These are phyloP conservation scores for Glycine soja DNA, from an alignment of 306 rosid genomes.

Conservation along the genomic window DNA sequence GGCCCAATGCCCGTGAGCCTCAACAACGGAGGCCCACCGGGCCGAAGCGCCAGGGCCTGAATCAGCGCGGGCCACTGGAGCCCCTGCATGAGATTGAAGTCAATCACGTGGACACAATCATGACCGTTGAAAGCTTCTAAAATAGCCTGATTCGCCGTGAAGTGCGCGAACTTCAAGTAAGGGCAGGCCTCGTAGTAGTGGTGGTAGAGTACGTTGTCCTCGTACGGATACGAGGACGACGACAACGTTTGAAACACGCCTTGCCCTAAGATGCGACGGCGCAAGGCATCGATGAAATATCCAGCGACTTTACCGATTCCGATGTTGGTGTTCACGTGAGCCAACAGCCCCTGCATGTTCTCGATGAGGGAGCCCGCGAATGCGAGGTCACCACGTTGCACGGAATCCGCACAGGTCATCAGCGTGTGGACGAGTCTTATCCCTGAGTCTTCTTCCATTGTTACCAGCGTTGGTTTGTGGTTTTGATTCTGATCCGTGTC, in stretches of 20 bases:
- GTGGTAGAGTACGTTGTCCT: conserved; percentile 72
- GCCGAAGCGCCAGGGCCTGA: conserved; percentile 85
- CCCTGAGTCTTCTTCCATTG: conserved; percentile 87
- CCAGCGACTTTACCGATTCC: conserved; percentile 96
- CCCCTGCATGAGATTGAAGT: conserved; percentile 91
- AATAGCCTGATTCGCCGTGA: conserved; percentile 93
- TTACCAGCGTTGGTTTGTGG: conserved; percentile 49
- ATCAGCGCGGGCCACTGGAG: conserved; percentile 93
- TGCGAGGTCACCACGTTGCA: conserved; percentile 75
- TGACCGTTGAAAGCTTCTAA: conserved; percentile 83
- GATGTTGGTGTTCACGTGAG: conserved; percentile 64
- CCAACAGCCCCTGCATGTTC: conserved; percentile 70
- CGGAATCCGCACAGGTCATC: conserved; percentile 81
- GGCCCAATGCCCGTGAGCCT: conserved; percentile 94
- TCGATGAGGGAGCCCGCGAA: conserved; percentile 79
- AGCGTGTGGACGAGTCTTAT: conserved; percentile 80
- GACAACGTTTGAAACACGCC: neutral
- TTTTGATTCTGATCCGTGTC: conserved; percentile 26
- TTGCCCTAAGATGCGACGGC: conserved; percentile 64
- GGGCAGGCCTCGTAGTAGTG: conserved; percentile 91
- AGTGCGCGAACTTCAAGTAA: conserved; percentile 89
- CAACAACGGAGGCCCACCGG: conserved; percentile 83
- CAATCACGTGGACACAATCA: conserved; percentile 90
- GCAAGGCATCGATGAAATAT: conserved; percentile 80
- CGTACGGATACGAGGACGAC: conserved; percentile 16